phyloP scores from a whole-genome alignment of 2,329 filamentous ascomycete genomes.

The Venturia pyrina region DNA sequence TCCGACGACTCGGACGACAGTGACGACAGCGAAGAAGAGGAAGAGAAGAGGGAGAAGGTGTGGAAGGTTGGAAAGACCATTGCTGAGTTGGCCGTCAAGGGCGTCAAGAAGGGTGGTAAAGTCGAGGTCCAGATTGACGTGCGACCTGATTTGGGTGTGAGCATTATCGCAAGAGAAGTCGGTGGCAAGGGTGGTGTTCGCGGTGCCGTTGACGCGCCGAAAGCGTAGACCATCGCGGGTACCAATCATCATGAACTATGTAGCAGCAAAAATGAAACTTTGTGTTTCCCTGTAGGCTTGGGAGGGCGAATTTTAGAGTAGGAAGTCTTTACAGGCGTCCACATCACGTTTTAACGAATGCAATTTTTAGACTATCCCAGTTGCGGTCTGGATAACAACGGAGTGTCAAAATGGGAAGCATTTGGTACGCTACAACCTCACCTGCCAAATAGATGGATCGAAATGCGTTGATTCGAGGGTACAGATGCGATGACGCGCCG shows the following conservation, averaged over 20 bases:
- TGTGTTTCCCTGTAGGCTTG: neutral
- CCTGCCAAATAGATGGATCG: too few species aligned
- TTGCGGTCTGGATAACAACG: too few species aligned
- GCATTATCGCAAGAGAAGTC: slow-evolving; percentile 73
- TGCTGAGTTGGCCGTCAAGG: slow-evolving; percentile 76
- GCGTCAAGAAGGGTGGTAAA: slow-evolving; percentile 78
- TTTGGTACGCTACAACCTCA: neutral
- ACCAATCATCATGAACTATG: too few species aligned
- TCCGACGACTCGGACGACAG: slow-evolving; percentile 54
- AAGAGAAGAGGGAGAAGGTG: slow-evolving; percentile 80
- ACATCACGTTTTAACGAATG: neutral
- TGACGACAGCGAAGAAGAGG: slow-evolving; percentile 57
- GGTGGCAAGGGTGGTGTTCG: slow-evolving; percentile 78
- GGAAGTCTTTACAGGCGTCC: neutral
- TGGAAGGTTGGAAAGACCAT: slow-evolving; percentile 81
- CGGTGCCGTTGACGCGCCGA: slow-evolving; percentile 42
- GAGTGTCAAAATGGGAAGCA: too few species aligned
- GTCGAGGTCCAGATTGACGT: slow-evolving; percentile 92
- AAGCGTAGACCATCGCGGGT: neutral
- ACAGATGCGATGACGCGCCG: too few species aligned
- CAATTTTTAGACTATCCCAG: neutral
- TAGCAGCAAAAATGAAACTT: too few species aligned
- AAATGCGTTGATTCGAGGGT: too few species aligned
- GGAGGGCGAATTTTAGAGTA: neutral
- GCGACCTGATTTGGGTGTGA: slow-evolving; percentile 65